These are phyloP conservation scores for Bolboschoenus planiculmis DNA, from an alignment of 176 grass and related monocot species.

Conservation along the genomic window DNA sequence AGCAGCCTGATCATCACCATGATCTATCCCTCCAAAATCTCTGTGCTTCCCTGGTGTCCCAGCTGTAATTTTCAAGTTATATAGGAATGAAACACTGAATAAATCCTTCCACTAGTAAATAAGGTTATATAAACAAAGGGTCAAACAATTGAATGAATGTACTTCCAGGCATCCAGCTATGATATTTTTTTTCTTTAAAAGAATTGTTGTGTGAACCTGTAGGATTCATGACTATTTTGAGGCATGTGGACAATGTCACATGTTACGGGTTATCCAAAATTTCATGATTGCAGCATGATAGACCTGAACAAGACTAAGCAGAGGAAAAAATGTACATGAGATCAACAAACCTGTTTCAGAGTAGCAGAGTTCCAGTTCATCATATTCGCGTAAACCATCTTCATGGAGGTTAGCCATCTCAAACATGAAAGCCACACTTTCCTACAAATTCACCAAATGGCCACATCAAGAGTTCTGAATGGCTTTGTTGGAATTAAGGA, in stretches of 20 bases:
- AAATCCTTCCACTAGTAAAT: not conserved
- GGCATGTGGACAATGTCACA: not conserved
- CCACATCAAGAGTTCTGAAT: not conserved
- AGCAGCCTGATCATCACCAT: constrained; percentile 87
- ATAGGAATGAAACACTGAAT: not conserved
- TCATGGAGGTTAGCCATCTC: constrained; percentile 93
- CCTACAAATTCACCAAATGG: constrained; percentile 32
- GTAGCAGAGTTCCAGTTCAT: constrained; percentile 97
- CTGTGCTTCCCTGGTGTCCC: constrained; percentile 66
- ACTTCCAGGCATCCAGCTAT: not conserved
- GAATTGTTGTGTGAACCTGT: not conserved
- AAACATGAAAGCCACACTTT: constrained; percentile 99
- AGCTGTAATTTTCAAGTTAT: constrained; percentile 39
- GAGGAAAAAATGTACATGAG: constrained; percentile 3
- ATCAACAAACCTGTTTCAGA: constrained; percentile 74
- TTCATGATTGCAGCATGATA: not conserved
- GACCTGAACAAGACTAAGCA: not conserved
- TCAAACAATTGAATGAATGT: not conserved
- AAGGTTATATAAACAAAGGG: constrained; percentile 2
- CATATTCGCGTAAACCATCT: constrained; percentile 94
- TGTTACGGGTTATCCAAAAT: not conserved
- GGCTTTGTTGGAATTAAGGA: not conserved
- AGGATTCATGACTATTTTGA: not conserved
- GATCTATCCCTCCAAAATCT: constrained; percentile 93
- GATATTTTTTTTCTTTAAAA: not conserved